These are phyloP conservation scores for Saturnispora galanensis DNA, from an alignment of 805 yeast genomes.

Conservation along the genomic window DNA sequence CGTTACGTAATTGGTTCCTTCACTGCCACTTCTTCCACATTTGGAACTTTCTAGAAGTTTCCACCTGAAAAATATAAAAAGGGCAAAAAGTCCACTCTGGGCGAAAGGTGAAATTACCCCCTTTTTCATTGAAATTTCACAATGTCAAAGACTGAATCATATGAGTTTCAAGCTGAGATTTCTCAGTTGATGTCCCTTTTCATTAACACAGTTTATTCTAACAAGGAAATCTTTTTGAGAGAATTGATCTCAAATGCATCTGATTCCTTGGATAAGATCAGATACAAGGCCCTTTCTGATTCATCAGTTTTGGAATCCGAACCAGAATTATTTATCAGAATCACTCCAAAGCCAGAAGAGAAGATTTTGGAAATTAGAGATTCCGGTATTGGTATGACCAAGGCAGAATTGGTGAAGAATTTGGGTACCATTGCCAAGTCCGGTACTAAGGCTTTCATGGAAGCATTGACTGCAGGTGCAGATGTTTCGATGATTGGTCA, in stretches of 20 bases:
- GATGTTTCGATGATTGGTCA: conserved; percentile 99
- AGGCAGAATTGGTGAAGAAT: conserved; percentile 96
- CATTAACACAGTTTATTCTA: conserved; percentile 99
- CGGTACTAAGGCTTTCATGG: conserved; percentile 99
- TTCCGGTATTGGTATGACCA: conserved; percentile 99
- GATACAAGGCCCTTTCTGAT: conserved; percentile 92
- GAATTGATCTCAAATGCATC: conserved; percentile 98
- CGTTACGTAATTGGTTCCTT: no score
- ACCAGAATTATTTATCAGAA: conserved; percentile 94
- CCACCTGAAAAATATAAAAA: background rate
- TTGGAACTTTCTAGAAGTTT: conserved; percentile 7
- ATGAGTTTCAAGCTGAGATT: conserved; percentile 99
- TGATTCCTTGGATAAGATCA: conserved; percentile 97
- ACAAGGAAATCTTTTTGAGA: conserved; percentile 98
- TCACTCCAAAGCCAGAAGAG: conserved; percentile 92
- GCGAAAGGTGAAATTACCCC: background rate
- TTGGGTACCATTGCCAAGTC: conserved; percentile 99
- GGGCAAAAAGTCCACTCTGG: conserved; percentile 1
- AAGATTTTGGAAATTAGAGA: conserved; percentile 95
- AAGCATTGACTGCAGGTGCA: conserved; percentile 98
- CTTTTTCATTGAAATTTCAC: conserved; percentile 3
- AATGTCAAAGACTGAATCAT: conserved; percentile 54
- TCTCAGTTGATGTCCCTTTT: conserved; percentile 99
- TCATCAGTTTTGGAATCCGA: conserved; percentile 87
- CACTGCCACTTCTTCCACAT: background rate